phyloP scores from a whole-genome alignment of 306 rosid species.

The Crataegus laevigata region DNA sequence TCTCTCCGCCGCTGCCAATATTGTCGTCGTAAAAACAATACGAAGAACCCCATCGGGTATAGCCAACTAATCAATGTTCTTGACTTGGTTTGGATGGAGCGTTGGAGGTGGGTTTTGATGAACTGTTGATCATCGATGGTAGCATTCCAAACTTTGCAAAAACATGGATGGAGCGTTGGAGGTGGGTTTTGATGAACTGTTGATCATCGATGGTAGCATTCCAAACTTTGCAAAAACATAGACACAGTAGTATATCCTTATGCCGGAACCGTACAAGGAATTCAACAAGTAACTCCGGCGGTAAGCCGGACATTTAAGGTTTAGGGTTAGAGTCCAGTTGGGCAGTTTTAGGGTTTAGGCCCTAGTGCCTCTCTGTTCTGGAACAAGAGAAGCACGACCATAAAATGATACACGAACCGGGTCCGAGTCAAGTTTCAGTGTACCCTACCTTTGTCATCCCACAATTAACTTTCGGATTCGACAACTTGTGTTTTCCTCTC shows the following conservation, averaged over 20 bases:
- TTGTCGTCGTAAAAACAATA: not conserved
- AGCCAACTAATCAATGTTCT: not conserved
- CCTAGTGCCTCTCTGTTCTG: too few relatives aligned
- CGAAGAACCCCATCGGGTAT: not conserved
- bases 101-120: not conserved
- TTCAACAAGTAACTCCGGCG: not conserved
- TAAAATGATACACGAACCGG: not conserved
- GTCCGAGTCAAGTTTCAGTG: too few relatives aligned
- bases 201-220: not conserved
- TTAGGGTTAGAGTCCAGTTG: not conserved
- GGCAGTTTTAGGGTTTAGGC: not conserved
- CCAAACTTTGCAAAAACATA: not conserved
- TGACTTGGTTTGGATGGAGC: not conserved
- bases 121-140: not conserved
- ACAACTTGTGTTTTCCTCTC: not conserved
- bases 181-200: too few relatives aligned
- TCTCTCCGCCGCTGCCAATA: not conserved
- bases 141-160: not conserved
- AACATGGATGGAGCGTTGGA: not conserved
- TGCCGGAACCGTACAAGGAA: not conserved
- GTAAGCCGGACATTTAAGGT: not conserved
- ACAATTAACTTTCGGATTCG: not conserved
- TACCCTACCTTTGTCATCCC: not conserved
- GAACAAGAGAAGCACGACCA: too few relatives aligned
- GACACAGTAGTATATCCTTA: not conserved